Evolutionary conservation across 176 grass and related monocot genomes (phyloP), one percentile per base, ranked within the genome.

Genomic region (Triticum urartu): DNA sequence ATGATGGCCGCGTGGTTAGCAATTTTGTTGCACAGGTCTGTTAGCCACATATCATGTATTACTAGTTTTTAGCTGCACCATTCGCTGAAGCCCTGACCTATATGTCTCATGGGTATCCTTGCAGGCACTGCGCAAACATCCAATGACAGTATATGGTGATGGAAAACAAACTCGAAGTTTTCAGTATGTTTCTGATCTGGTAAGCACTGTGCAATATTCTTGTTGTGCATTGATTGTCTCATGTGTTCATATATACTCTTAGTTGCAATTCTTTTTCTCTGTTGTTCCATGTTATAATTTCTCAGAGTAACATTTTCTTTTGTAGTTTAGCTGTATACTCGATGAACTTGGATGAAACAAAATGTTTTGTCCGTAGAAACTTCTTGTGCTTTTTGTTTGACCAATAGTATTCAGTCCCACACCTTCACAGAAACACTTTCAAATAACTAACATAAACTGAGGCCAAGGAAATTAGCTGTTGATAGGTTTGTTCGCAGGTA

Each of bases 151-250:
- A 79, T 94, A 97, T 89, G 95, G 92, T 43, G 92, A 94, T 71
- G 95, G 92, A 83, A 97, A 94, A 89, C 95, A 97, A 79, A 97
- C 95, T 68, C 80, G 95, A 84, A 97, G 95, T 87, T 97, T 97
- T 78, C 93, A 94, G 32, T 97, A 93, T 94, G 95, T 97, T 81
- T 88, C 95, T 93, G 95, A 97, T 91, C 74, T 97, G 92, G 95
- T 97, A 91, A 77, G 72, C 59, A 52, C 54, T 79, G 33, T 59
- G 25, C 59, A 40, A 3, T 76, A 66, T 77, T 77, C 14, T 56
- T 86, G 4, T 62, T 59, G 39, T 79, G 60, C 15, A 52, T 85
- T 81, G 58, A 50, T 30, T 18, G 6, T 60, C 42, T 77, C 62
- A 32, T 83, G 32, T 35, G 7, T 43, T 75, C 14, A 26, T 30